A percentile compares a stretch with the other conserved stretches of the same genome.
Evolutionary conservation across 805 yeast genomes (phyloP).

Genomic region (Suhomyces pyralidae): DNA sequence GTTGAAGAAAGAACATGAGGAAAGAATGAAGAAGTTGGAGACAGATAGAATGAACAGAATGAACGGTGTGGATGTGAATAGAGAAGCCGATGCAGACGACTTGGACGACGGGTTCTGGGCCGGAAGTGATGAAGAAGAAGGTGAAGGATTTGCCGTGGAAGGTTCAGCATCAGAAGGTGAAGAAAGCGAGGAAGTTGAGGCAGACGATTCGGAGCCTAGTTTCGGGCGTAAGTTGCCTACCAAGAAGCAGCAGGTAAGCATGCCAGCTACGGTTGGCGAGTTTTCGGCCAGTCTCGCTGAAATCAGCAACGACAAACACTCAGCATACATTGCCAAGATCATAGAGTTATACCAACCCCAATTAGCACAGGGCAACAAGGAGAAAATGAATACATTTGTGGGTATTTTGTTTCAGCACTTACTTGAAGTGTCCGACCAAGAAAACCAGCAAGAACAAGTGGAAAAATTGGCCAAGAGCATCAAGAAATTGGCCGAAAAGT

Average conservation of each 20-base stretch:
- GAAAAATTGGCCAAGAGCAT: conserved; percentile 46
- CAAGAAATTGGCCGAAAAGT: conserved; percentile 60
- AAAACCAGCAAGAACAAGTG: conserved; percentile 19
- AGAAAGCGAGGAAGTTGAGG: conserved; percentile 25
- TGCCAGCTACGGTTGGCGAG: conserved; percentile 32
- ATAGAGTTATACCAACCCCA: conserved; percentile 68
- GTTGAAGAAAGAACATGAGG: conserved; percentile 54
- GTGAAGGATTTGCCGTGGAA: conserved; percentile 36
- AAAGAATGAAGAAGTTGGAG: conserved; percentile 60
- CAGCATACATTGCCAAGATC: conserved; percentile 51
- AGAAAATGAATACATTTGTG: conserved; percentile 61
- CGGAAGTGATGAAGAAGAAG: conserved; percentile 45
- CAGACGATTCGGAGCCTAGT: conserved; percentile 23
- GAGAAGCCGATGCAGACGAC: conserved; percentile 64
- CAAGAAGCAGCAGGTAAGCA: conserved; percentile 13
- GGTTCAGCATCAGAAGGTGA: conserved; percentile 35
- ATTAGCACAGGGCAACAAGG: conserved; percentile 78
- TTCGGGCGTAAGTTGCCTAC: conserved; percentile 8
- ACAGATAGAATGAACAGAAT: conserved; percentile 68
- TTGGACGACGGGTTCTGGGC: conserved; percentile 68
- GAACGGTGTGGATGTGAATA: conserved; percentile 58
- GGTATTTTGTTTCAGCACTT: conserved; percentile 62
- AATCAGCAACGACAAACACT: conserved; percentile 41
- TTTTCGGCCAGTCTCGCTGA: conserved; percentile 29
- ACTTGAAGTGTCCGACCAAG: conserved; percentile 44